Base-by-base conservation (phyloP, 768 basidiomycete species). In the Calvatia gigantea region DNA sequence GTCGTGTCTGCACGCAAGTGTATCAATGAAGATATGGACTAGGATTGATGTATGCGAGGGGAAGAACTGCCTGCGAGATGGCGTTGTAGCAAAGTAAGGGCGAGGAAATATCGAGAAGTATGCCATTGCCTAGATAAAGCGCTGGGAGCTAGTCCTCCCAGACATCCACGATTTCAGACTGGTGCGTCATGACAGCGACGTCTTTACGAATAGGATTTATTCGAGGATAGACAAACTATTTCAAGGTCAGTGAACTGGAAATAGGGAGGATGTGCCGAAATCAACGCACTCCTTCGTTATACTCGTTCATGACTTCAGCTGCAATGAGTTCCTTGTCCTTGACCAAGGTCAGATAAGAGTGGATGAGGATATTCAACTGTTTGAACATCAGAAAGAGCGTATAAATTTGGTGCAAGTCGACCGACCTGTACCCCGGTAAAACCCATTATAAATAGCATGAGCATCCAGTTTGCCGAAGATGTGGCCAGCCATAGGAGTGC, bases 161-260 rank as follows among this genome's bases (percentile, higher is more conserved):
- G 28, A 81, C 61, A 60, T 81, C 76, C 7, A 89, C 80, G 59
- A 90, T 78, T 75, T 94, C 91, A 1, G 87, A 81, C 64, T 94
- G 78, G 67, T 91, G 85, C 2, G 91, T 94, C 90, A 91, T 91
- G 25, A 91, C 87, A 3, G 86, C 84, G 1, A 83, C 89, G 60
- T 94, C 91, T 56, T 76, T 82, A 28, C 87, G 82, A 19, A 93
- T 75, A 6, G 87, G 87, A 62, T 89, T 86, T 58, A 91, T 69
- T 58, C 85, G 82, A n/a, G 91, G 92, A 61, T 87, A 82, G 2
- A 94, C 91, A 65, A 91, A 94, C 90, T 94, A 54, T 23, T 11
- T 28, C 17, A 53, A 32, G 25, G 9, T 43, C 14, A 51, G 32
- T 61, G 21, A 57, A 50, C 32, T 33, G 33, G 3, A 48, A 25